These are phyloP conservation scores for Sanghuangporus weigelae DNA, from an alignment of 1,284 basidiomycete genomes.

Conservation along the genomic window DNA sequence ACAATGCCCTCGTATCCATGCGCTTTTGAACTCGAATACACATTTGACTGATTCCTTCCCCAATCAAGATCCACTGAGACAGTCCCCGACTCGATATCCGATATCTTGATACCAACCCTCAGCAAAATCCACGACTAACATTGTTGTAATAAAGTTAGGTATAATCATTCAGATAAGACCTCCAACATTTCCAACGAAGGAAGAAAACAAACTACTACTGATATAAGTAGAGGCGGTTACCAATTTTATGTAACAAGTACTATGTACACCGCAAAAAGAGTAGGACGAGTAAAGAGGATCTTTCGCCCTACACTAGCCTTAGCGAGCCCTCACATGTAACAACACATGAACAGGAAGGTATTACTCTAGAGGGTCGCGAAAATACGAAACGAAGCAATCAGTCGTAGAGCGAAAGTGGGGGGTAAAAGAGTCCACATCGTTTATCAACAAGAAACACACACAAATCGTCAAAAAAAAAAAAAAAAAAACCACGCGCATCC, in stretches of 20 bases:
- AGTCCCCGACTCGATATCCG: no score
- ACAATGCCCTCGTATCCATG: not conserved
- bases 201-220: not conserved
- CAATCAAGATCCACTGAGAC: not conserved
- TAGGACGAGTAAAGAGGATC: not conserved
- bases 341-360: not conserved
- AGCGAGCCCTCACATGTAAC: not conserved
- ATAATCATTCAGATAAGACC: not conserved
- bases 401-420: not conserved
- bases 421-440: not conserved
- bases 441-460: not conserved
- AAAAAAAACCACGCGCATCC: slow-evolving; percentile 7
- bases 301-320: not conserved
- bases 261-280: slow-evolving; percentile 1
- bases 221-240: not conserved
- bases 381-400: not conserved
- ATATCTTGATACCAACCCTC: no score
- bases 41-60: not conserved
- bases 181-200: not conserved
- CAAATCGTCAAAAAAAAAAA: not conserved
- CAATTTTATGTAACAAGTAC: not conserved
- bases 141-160: not conserved
- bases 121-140: not conserved
- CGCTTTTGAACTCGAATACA: not conserved
- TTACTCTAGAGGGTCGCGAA: no score